Conservation (phyloP, 176 grass and related monocot genomes). For the Carex pumila region DNA sequence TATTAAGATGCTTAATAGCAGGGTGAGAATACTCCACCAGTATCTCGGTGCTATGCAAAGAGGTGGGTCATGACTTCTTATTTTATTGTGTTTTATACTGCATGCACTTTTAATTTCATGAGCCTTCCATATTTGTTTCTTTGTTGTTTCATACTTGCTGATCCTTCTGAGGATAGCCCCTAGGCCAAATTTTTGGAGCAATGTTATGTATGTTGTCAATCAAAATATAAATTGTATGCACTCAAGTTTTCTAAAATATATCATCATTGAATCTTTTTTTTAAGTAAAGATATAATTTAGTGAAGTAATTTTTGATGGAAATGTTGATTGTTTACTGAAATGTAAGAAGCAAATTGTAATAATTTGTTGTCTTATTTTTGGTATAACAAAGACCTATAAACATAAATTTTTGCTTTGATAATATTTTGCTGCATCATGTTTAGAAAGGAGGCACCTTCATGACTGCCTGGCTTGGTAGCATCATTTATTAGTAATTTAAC, state of each 20-base stretch:
- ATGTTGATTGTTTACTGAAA: conserved; percentile 5
- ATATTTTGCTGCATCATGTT: neutral
- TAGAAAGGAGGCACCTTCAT: neutral
- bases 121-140: conserved; percentile 2
- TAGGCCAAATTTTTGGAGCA: neutral
- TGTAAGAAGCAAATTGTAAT: neutral
- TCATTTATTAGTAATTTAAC: neutral
- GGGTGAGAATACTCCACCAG: conserved; percentile 83
- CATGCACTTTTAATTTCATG: neutral
- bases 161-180: neutral
- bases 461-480: neutral
- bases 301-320: neutral
- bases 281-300: neutral
- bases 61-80: conserved; percentile 30
- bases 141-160: conserved; percentile 11
- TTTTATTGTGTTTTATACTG: conserved; percentile 13
- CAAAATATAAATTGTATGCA: neutral
- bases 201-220: neutral
- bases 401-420: neutral
- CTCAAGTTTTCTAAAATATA: neutral
- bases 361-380: neutral
- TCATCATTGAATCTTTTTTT: neutral
- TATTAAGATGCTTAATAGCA: conserved; percentile 98
- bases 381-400: neutral
- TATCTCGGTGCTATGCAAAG: conserved; percentile 90